Conservation (phyloP, 2,329 filamentous ascomycete genomes). For the Didymella arachidicola region DNA sequence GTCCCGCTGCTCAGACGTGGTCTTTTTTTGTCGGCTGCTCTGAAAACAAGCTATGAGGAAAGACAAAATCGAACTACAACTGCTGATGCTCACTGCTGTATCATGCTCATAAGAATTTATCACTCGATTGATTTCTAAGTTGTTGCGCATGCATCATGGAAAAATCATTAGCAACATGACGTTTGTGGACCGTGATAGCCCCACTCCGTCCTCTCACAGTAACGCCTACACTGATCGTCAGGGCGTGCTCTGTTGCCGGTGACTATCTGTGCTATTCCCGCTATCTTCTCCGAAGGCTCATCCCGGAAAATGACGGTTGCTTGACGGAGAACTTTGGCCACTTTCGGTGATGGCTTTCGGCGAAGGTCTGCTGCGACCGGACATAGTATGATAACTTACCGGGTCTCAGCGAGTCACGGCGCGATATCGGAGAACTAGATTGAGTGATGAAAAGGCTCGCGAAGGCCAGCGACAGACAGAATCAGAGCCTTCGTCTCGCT, state of each 20-base stretch:
- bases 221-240: slow-evolving; percentile 2
- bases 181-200: slow-evolving; percentile 11
- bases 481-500: not conserved
- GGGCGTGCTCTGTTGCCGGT: not conserved
- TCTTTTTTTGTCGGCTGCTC: not conserved
- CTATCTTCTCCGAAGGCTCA: slow-evolving; percentile 5
- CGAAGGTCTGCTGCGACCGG: not conserved
- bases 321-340: not conserved
- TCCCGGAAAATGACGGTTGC: slow-evolving; percentile 10
- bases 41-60: not conserved
- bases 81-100: not conserved
- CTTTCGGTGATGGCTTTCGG: not conserved
- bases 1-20: not conserved
- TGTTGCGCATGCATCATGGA: slow-evolving; percentile 13
- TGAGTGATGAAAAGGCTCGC: not conserved
- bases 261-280: slow-evolving; percentile 3
- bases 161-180: slow-evolving; percentile 16
- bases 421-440: not conserved
- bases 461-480: not conserved
- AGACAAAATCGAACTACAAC: not conserved
- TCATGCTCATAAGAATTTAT: not conserved
- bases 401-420: not conserved
- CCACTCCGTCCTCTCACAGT: slow-evolving; percentile 3
- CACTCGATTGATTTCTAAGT: slow-evolving; percentile 6
- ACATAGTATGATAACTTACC: not conserved